Evolutionary conservation across 371 early-diverging fungal species (phyloP).

Genomic region (Actinomortierella ambigua): DNA sequence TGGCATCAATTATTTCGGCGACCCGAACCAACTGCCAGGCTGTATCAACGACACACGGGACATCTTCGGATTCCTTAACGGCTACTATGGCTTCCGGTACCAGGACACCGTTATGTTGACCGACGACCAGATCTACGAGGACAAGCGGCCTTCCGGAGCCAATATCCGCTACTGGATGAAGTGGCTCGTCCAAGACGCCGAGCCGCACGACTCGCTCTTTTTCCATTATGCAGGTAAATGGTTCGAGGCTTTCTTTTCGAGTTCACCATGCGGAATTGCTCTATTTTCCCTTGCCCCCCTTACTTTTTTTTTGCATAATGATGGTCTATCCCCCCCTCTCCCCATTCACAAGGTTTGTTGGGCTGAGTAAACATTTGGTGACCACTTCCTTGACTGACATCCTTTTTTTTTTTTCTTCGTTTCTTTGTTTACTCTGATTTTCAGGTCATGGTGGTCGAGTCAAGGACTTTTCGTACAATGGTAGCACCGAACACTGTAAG

Average conservation of each 20-base stretch:
- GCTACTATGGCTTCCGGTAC: slow-evolving; percentile 50
- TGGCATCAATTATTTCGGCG: slow-evolving; percentile 89
- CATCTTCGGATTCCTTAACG: slow-evolving; percentile 54
- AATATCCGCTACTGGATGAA: slow-evolving; percentile 66
- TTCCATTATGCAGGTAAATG: slow-evolving; percentile 55
- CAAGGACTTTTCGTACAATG: slow-evolving; percentile 47
- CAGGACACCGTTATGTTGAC: slow-evolving; percentile 56
- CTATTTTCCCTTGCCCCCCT: slow-evolving; percentile 38
- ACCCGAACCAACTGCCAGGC: slow-evolving; percentile 56
- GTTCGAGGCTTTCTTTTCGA: not conserved
- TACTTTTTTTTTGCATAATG: too few species aligned
- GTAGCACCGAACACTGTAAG: slow-evolving; percentile 48
- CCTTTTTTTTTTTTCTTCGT: too few species aligned
- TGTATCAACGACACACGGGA: slow-evolving; percentile 72
- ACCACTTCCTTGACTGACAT: too few species aligned
- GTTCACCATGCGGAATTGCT: slow-evolving; percentile 49
- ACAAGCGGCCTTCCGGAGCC: slow-evolving; percentile 54
- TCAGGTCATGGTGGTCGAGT: slow-evolving; percentile 80
- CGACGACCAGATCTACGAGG: slow-evolving; percentile 60
- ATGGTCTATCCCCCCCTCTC: too few species aligned
- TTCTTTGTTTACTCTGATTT: too few species aligned
- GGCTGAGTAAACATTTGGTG: too few species aligned
- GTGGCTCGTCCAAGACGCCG: slow-evolving; percentile 65
- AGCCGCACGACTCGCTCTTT: slow-evolving; percentile 65
- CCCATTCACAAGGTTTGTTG: too few species aligned